Base-by-base conservation (phyloP, 495 filamentous ascomycete genomes). In the Chlorociboria aeruginascens region DNA sequence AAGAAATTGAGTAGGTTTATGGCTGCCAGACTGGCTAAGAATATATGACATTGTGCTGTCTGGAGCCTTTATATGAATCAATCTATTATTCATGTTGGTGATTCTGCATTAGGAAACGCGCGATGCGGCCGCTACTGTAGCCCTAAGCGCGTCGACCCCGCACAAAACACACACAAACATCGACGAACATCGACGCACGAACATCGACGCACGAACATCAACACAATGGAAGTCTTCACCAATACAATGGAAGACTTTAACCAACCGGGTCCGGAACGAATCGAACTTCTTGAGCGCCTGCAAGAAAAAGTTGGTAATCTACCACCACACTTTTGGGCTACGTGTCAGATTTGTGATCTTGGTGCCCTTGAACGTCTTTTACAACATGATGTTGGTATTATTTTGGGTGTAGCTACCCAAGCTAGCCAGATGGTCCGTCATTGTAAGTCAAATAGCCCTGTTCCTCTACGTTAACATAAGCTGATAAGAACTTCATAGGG, bases 1-100 rank as follows among this genome's bases (percentile, higher is more conserved):
- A 82, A 74, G 61, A 83, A 82, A 53, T 67, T 95, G 49, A 96
- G 90, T 71, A 75, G 84, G 50, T 98, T 96, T 65, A 92, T 80
- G 64, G 87, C 89, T 46, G 86, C 92, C 6, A 77, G 86, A 43
- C 61, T 95, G 60, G 71, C 30, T 31, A 43, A 33, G 33, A 25
- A 25, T 25, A 25, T 25, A 4, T 25, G 20, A 25, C 4, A 4
- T 25, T 25, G 20, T 25, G 20, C 20, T 25, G 20, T 25, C 20
- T 25, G 20, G 20, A 4, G 20, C 20, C 20, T 25, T 25, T 25
- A 25, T 25, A 25, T 25, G 2, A 4, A 25, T 25, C 1, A 25
- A 25, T 25, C 20, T n/a, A n/a, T n/a, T n/a, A n/a, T n/a, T n/a
- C n/a, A n/a, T n/a, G n/a, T n/a, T n/a, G n/a, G n/a, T n/a, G n/a